Conservation (phyloP, 1,284 basidiomycete species). For the Somion occarium region DNA sequence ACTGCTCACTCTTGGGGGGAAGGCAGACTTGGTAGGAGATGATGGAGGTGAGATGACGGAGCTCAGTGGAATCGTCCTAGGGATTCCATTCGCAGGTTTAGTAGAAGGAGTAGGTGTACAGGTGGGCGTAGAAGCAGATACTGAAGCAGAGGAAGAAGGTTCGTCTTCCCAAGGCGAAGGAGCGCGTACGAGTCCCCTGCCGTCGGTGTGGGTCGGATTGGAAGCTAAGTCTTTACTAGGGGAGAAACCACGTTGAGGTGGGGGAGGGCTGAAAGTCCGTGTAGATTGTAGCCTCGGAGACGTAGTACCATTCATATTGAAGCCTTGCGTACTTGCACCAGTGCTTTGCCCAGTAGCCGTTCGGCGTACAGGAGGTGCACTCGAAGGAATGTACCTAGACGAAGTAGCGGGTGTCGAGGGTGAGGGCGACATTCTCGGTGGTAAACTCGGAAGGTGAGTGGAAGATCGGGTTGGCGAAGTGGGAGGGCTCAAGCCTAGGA, state of each 20-base stretch:
- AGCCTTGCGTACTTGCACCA: too few relatives aligned
- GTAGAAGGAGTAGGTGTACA: background rate
- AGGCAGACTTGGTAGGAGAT: background rate
- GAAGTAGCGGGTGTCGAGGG: background rate
- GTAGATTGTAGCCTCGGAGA: conserved; percentile 28
- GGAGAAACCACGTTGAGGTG: too few relatives aligned
- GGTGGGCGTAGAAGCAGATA: too few relatives aligned
- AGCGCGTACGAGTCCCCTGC: background rate
- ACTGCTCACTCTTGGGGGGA: background rate
- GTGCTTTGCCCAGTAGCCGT: conserved; percentile 24
- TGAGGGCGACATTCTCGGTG: conserved; percentile 15
- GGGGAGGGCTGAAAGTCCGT: conserved; percentile 27
- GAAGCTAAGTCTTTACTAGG: background rate
- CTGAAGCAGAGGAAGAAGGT: background rate
- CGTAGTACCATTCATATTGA: conserved; percentile 18
- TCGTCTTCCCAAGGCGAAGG: background rate
- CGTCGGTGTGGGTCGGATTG: background rate
- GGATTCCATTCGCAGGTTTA: background rate
- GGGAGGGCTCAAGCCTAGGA: conserved; percentile 18
- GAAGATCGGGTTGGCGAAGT: conserved; percentile 17
- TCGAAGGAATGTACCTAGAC: conserved; percentile 10
- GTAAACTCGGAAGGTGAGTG: conserved; percentile 21
- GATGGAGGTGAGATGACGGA: background rate
- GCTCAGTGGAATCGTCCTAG: background rate
- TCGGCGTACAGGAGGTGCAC: conserved; percentile 25